Evolutionary conservation across 805 yeast species (phyloP), one percentile per base, ranked within the genome.

Genomic region (Teunomyces barrocoloradensis): DNA sequence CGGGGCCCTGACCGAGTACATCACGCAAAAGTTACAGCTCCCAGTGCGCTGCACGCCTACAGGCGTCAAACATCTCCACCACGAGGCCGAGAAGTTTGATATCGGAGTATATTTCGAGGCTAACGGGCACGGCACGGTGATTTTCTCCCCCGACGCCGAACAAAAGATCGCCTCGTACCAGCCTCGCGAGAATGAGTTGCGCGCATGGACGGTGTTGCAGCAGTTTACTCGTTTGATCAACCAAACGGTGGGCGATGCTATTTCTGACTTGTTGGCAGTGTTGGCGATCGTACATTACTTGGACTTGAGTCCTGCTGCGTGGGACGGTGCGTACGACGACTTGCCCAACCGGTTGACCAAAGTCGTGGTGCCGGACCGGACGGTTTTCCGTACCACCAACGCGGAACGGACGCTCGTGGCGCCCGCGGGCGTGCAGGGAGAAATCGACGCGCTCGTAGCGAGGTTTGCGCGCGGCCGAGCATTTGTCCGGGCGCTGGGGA

Each of bases 241-340:
- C 66, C 98, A 94, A 66, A 86, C 98, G 1, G 98, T 94, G n/a
- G 99, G 99, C 27, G 99, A 94, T 65, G 96, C 99, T 9, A 85
- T 94, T 44, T 82, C 96, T n/a, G 99, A 94, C 64, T 72, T 94
- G 65, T 69, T 94, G 48, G 81, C 87, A 4, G 91, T 94, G 1
- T 67, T 91, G 46, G 77, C 83, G 1, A 82, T 90, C 6, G 65
- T 85, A 34, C 64, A 77, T 5, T 75, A 79, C 53, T 74, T 86
- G 56, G 60, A 75, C 6, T 72, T 85, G 71, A 59, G 79, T 2
- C 88, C 96, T 2, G 63, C 61, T 3, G 77, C 78, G 36, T 94
- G 99, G 99, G 81, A 87, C 61, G 55, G 67, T 7, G 80, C 81
- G 39, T 94, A 92, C 66, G 70, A 78, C 0, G 98, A 94, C 60